These are phyloP conservation scores for Hippophae gyantsensis DNA, from an alignment of 306 rosid genomes.

Conservation along the genomic window DNA sequence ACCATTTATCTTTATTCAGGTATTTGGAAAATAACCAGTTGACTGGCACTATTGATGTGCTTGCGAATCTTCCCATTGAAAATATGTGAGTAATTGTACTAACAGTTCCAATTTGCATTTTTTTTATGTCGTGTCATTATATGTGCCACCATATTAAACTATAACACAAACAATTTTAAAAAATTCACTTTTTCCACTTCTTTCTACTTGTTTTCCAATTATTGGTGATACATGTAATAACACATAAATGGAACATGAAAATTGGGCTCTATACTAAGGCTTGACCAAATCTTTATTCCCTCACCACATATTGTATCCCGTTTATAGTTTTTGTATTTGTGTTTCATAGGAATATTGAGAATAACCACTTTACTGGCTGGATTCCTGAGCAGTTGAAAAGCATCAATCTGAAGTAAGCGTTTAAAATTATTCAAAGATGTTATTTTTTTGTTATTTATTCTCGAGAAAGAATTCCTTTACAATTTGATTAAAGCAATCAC, in stretches of 20 bases:
- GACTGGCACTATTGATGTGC: slow-evolving; percentile 72
- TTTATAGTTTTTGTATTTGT: slow-evolving; percentile 14
- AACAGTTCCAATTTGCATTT: too few relatives aligned
- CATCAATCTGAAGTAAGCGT: slow-evolving; percentile 69
- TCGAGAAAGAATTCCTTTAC: slow-evolving; percentile 6
- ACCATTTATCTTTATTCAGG: slow-evolving; percentile 36
- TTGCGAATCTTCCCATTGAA: slow-evolving; percentile 76
- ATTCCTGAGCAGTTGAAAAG: slow-evolving; percentile 59
- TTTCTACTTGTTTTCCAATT: too few relatives aligned
- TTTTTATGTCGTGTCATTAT: too few relatives aligned
- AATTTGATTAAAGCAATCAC: slow-evolving; percentile 22
- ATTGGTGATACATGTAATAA: too few relatives aligned
- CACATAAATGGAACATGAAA: too few relatives aligned
- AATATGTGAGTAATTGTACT: slow-evolving; percentile 39
- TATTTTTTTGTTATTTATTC: background rate
- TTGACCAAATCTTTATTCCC: background rate
- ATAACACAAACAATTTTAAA: slow-evolving; percentile 15
- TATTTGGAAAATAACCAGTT: slow-evolving; percentile 82
- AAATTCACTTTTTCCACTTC: background rate
- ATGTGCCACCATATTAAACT: background rate
- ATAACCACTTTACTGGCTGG: slow-evolving; percentile 86
- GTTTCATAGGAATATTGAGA: slow-evolving; percentile 65
- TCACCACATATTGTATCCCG: background rate
- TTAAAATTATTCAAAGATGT: slow-evolving; percentile 11
- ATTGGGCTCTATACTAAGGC: too few relatives aligned